Evolutionary conservation across 83 land plant genomes (phyloP), one percentile per base, ranked within the genome.

Genomic region (Picea abies): DNA sequence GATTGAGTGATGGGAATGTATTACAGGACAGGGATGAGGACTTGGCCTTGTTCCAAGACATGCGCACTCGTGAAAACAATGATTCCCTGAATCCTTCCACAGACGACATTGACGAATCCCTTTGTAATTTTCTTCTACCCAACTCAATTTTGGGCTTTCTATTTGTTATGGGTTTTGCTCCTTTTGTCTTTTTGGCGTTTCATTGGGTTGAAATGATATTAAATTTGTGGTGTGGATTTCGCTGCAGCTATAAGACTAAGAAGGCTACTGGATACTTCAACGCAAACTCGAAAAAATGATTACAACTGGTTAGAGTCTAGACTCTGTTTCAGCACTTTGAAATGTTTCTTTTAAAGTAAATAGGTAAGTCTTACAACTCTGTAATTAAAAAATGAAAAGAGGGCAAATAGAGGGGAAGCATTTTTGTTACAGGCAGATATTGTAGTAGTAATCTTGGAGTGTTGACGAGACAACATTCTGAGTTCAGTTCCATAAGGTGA

Each of bases 11-110:
- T 19, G 35, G 82, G 79, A 81, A 52, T 77, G 67, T 66, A 26
- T 76, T 65, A 26, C 35, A 25, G 37, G 82, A 81, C 23, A 63
- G n/a, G 39, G 82, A 81, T 37, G 82, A 81, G 79, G 82, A 81
- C 58, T 49, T 81, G 23, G 82, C 82, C 29, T 66, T 81, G 37
- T 81, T 81, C 77, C 23, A 81, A 26, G 82, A 81, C n/a, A 81
- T 81, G 82, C 82, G 82, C 47, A 81, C 35, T 8, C 80, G 82
- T 16, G 82, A 81, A 47, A 37, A 35, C 16, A 81, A 64, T 32
- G 20, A 81, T 66, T 81, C 17, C 79, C 67, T 81, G 82, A 76
- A 81, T 81, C 82, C 79, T 19, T 29, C 76, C 39, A n/a, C 78
- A 32, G 41, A 81, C 11, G 82, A 67, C 19, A 56, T 79, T 17